These are phyloP conservation scores for Friedmanniomyces simplex DNA, from an alignment of 495 filamentous ascomycete species.

Conservation along the genomic window DNA sequence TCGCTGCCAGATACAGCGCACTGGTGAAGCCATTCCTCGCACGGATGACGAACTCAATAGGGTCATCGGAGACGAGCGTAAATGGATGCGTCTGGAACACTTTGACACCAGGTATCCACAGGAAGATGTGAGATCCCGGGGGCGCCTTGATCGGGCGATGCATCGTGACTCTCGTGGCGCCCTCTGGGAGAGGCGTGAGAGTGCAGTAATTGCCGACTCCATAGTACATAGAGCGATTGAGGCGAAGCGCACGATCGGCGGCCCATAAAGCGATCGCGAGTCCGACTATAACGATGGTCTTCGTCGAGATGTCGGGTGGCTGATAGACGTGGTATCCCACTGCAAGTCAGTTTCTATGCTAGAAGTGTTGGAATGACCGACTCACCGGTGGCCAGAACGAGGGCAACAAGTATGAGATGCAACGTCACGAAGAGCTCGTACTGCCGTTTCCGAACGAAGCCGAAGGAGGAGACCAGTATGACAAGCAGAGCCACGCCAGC, in stretches of 20 bases:
- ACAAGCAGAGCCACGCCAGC: conserved; percentile 41
- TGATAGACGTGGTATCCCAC: background rate
- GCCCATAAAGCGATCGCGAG: conserved; percentile 37
- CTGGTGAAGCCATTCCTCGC: background rate
- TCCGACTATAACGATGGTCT: conserved; percentile 37
- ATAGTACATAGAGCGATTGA: conserved; percentile 38
- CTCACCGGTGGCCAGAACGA: conserved; percentile 33
- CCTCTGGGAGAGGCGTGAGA: conserved; percentile 43
- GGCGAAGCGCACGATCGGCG: conserved; percentile 42
- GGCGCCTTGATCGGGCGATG: conserved; percentile 36
- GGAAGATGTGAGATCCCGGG: conserved; percentile 51
- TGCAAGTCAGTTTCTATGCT: background rate
- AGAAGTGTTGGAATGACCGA: too few species aligned
- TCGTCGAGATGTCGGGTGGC: conserved; percentile 27
- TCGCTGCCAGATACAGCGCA: background rate
- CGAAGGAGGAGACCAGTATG: conserved; percentile 25
- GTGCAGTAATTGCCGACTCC: conserved; percentile 45
- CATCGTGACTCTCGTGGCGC: conserved; percentile 46
- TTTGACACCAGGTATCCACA: conserved; percentile 50
- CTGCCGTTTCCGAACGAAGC: conserved; percentile 32
- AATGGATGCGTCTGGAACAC: conserved; percentile 51
- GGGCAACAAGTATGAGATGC: conserved; percentile 43
- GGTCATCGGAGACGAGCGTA: conserved; percentile 26
- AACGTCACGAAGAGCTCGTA: conserved; percentile 52
- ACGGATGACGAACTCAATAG: background rate